phyloP scores from a whole-genome alignment of 1,284 basidiomycete genomes.

The Pseudozyma flocculosa region DNA sequence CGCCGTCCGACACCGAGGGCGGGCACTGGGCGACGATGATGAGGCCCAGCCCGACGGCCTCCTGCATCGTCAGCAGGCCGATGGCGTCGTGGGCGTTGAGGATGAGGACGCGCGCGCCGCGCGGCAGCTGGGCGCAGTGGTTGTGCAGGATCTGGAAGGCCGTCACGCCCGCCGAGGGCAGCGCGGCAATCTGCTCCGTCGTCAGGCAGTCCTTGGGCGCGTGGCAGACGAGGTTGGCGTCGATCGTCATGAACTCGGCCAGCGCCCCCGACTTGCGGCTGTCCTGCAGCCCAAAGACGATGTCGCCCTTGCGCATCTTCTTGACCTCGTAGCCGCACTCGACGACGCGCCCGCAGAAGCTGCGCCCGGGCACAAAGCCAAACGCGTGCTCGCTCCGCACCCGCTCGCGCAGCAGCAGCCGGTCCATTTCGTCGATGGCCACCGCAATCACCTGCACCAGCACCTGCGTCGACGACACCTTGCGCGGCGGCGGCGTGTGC shows the following conservation, averaged over 20 bases:
- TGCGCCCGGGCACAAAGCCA: slow-evolving; percentile 59
- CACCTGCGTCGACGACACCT: slow-evolving; percentile 56
- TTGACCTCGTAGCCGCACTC: slow-evolving; percentile 59
- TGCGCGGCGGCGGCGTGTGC: slow-evolving; percentile 57
- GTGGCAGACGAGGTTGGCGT: slow-evolving; percentile 57
- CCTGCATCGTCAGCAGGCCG: slow-evolving; percentile 59
- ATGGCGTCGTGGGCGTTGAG: slow-evolving; percentile 60
- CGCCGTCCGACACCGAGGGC: slow-evolving; percentile 51
- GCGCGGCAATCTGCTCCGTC: slow-evolving; percentile 59
- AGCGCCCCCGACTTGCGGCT: slow-evolving; percentile 58
- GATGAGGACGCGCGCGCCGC: slow-evolving; percentile 58
- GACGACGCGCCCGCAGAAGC: slow-evolving; percentile 59
- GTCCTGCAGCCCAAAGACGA: slow-evolving; percentile 60
- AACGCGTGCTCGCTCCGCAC: slow-evolving; percentile 52
- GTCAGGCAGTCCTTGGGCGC: slow-evolving; percentile 57
- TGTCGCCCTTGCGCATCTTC: slow-evolving; percentile 58
- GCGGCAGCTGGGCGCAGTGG: slow-evolving; percentile 55
- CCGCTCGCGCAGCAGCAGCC: slow-evolving; percentile 54
- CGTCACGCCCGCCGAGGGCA: slow-evolving; percentile 58
- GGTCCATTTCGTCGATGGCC: slow-evolving; percentile 58
- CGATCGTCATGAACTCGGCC: slow-evolving; percentile 58
- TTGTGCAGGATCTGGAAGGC: slow-evolving; percentile 59
- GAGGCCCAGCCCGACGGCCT: slow-evolving; percentile 56
- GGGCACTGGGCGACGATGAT: slow-evolving; percentile 60
- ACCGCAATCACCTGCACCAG: slow-evolving; percentile 59